These are phyloP conservation scores for Colletotrichum gigasporum DNA, from an alignment of 2,329 filamentous ascomycete genomes.

Conservation along the genomic window DNA sequence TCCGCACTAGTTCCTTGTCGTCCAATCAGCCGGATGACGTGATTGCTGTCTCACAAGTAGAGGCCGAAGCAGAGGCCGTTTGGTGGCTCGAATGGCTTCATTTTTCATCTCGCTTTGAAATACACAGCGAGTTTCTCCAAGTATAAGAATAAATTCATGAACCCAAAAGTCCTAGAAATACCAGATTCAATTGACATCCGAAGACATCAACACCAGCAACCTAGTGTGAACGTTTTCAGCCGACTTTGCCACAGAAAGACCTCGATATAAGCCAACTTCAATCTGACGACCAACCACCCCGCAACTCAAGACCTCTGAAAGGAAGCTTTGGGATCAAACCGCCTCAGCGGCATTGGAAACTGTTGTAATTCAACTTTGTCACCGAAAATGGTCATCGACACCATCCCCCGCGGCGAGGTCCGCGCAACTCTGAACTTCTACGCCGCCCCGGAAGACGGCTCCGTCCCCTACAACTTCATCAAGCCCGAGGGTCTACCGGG, in stretches of 20 bases:
- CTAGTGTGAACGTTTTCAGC: background rate
- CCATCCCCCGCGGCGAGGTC: conserved; percentile 67
- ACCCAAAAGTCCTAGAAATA: too few relatives aligned
- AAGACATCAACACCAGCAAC: background rate
- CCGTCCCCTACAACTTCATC: conserved; percentile 73
- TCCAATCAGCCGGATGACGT: conserved; percentile 25
- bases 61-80: conserved; percentile 4
- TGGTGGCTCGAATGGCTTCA: conserved; percentile 18
- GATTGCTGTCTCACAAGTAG: conserved; percentile 20
- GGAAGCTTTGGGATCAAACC: too few relatives aligned
- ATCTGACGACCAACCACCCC: background rate
- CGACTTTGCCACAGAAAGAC: background rate
- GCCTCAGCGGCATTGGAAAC: too few relatives aligned
- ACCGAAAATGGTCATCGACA: conserved; percentile 49
- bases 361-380: too few relatives aligned
- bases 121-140: background rate
- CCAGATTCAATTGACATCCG: background rate
- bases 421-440: conserved; percentile 74
- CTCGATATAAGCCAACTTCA: background rate
- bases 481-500: conserved; percentile 70
- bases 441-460: conserved; percentile 66
- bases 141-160: background rate
- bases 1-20: conserved; percentile 6
- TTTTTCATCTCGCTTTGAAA: conserved; percentile 27
- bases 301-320: background rate